These are phyloP conservation scores for Eucalyptus sideroxylon DNA, from an alignment of 345 rosid species.

Conservation along the genomic window DNA sequence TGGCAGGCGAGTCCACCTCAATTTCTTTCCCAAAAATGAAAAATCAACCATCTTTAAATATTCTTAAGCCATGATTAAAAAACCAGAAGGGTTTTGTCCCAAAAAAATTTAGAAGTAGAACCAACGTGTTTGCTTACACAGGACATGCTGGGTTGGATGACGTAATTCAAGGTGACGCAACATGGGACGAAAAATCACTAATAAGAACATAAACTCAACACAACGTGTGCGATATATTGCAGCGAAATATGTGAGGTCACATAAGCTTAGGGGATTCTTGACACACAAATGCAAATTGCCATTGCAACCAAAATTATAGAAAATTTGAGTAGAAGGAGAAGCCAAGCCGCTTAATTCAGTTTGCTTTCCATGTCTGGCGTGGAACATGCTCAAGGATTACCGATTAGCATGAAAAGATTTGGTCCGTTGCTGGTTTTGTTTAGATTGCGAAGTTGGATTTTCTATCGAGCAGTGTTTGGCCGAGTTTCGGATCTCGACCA, in stretches of 20 bases:
- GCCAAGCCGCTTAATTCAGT: neutral
- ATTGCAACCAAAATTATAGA: neutral
- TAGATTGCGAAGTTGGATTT: neutral
- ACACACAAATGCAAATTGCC: neutral
- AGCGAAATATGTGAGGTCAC: neutral
- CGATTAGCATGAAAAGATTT: neutral
- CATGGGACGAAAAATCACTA: neutral
- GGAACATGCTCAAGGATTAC: neutral
- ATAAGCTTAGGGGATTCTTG: neutral
- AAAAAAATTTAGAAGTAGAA: neutral
- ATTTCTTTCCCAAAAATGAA: neutral
- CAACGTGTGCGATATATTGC: accelerated
- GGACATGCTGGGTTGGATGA: neutral
- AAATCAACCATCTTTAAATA: neutral
- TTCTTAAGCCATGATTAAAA: neutral
- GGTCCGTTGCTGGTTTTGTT: neutral
- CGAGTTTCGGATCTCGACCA: neutral
- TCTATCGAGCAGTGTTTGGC: neutral
- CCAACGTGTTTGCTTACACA: neutral
- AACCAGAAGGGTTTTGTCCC: neutral
- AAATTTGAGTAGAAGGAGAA: neutral
- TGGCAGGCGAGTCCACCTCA: neutral
- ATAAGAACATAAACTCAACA: neutral
- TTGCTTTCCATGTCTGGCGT: neutral
- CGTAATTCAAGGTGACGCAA: neutral